phyloP scores from a whole-genome alignment of 2,329 filamentous ascomycete species.

The Neonectria punicea region DNA sequence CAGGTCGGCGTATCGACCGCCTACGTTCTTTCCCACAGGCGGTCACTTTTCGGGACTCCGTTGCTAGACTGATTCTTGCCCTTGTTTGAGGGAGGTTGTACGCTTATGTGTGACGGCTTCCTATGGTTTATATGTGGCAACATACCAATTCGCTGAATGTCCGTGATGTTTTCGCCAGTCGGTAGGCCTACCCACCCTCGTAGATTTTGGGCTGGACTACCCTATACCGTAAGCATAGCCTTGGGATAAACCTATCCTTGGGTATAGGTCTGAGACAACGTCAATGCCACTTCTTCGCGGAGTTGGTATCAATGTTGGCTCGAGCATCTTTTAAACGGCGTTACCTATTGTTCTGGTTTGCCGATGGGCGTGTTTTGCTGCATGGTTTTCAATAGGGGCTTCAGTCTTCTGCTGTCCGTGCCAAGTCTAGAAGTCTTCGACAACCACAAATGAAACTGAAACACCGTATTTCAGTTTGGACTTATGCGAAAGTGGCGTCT shows the following conservation, averaged over 20 bases:
- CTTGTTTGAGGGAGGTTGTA: constrained; percentile 58
- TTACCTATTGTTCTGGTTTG: not conserved
- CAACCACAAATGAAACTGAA: not conserved
- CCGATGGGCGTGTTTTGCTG: not conserved
- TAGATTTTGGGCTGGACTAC: not conserved
- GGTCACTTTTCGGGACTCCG: constrained; percentile 33
- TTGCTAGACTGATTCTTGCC: constrained; percentile 53
- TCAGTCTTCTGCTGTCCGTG: too few species aligned
- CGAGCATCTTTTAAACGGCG: not conserved
- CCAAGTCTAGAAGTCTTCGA: not conserved
- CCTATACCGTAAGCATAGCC: too few species aligned
- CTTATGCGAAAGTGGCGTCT: too few species aligned
- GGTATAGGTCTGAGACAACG: not conserved
- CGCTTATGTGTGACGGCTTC: constrained; percentile 53
- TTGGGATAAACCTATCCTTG: not conserved
- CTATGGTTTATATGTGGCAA: constrained; percentile 57
- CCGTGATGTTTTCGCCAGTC: not conserved
- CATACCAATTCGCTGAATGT: constrained; percentile 38
- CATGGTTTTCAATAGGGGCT: too few species aligned
- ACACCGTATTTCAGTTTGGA: not conserved
- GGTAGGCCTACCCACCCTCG: too few species aligned
- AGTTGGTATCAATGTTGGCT: not conserved
- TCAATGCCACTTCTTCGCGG: not conserved
- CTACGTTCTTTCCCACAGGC: constrained; percentile 38
- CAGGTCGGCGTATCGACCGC: constrained; percentile 39